Evolutionary conservation across 768 basidiomycete genomes (phyloP), one percentile per base, ranked within the genome.

Genomic region (Tricholoma flavovirens): DNA sequence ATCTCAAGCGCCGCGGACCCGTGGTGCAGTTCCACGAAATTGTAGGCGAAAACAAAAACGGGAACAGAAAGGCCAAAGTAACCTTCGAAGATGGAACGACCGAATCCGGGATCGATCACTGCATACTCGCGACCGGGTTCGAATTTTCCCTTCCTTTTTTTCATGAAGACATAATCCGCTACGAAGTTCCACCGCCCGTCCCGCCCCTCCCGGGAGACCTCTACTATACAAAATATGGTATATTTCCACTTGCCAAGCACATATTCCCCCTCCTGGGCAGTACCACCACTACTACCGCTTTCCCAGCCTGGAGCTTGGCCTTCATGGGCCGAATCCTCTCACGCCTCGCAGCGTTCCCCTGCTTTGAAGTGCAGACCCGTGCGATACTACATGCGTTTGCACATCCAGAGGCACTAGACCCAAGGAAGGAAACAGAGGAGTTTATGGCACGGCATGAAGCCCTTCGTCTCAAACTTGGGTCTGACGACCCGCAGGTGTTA

Each of bases 101-200:
- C 14, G 86, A 87, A 64, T 60, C 69, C 26, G 74, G 73, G 5
- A 73, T 92, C 55, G 82, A 86, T 59, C 70, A 80, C 59, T 83
- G 82, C 59, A 82, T 91, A 52, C 70, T 92, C 15, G 90, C 88
- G 2, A 93, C 90, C 1, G 91, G 90, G 8, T 93, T 86, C 66
- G 71, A 85, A 52, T 69, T 80, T 45, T 71, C 78, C 12, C 82
- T 85, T 60, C 85, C 87, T 0, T 91, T 90, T 70, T 71, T 93
- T 45, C 19, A 55, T 29, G 17, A 40, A 19, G 54, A 60, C 32
- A 65, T 79, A 9, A 65, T 77, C 29, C 67, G 61, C 7, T 50
- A 54, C 1, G 67, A 60, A 0, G 45, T 77, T 14, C 79, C 81
- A 14, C 77, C 81, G 1, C 62, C 74, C 4, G 65, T 75, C 14